phyloP scores from a whole-genome alignment of 1,284 basidiomycete species.

The Malassezia globosa region DNA sequence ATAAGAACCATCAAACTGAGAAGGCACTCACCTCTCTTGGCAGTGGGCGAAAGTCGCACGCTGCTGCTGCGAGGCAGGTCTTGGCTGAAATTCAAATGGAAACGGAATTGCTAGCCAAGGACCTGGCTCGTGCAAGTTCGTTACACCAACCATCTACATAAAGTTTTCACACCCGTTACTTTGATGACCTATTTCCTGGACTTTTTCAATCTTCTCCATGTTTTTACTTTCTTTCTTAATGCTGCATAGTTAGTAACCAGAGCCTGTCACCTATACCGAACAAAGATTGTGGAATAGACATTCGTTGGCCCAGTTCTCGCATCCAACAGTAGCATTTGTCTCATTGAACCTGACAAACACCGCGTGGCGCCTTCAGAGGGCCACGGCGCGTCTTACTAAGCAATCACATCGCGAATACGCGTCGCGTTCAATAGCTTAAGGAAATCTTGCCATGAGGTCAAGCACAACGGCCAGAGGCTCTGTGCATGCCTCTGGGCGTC shows the following conservation, averaged over 20 bases:
- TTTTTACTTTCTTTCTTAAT: neutral
- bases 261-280: no score
- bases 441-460: neutral
- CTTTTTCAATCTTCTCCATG: neutral
- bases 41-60: conserved; percentile 50
- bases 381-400: no score
- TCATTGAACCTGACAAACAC: no score
- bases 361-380: no score
- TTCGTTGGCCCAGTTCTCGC: no score
- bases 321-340: no score
- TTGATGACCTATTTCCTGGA: no score
- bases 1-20: conserved; percentile 49
- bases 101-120: conserved; percentile 40
- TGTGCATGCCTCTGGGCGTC: neutral
- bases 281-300: no score
- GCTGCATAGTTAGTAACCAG: neutral
- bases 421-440: no score
- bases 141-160: conserved; percentile 21
- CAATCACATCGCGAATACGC: no score
- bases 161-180: neutral
- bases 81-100: conserved; percentile 57
- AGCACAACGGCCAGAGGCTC: neutral
- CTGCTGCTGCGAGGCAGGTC: conserved; percentile 54
- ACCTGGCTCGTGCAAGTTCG: conserved; percentile 36
- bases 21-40: conserved; percentile 48